phyloP scores from a whole-genome alignment of 805 yeast species.

The Yamadazyma philogaea region DNA sequence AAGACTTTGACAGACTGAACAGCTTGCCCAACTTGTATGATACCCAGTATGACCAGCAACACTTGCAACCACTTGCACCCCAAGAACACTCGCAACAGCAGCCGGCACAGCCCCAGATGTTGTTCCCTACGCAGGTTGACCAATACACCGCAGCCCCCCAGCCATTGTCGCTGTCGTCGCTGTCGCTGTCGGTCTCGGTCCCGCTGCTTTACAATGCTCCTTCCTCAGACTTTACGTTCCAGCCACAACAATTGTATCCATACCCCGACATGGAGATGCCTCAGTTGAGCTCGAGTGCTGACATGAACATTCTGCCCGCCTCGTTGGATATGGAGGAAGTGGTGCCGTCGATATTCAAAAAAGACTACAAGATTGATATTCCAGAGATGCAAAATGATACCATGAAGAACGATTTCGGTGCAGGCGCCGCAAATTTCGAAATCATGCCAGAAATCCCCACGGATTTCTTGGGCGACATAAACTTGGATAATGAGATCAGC shows the following conservation, averaged over 20 bases:
- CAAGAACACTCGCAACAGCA: too few species aligned
- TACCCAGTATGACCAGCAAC: not conserved
- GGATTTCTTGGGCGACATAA: slow-evolving; percentile 6
- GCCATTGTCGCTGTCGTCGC: not conserved
- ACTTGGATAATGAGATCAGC: slow-evolving; percentile 12
- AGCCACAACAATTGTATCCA: slow-evolving; percentile 2
- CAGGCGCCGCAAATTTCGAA: slow-evolving; percentile 1
- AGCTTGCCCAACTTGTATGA: slow-evolving; percentile 7
- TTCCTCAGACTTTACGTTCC: not conserved
- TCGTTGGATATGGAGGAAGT: slow-evolving; percentile 8
- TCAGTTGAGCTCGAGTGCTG: not conserved
- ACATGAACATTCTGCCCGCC: slow-evolving; percentile 4
- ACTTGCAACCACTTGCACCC: not conserved
- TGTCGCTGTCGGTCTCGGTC: not conserved
- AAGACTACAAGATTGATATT: slow-evolving; percentile 9
- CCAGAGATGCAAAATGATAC: slow-evolving; percentile 1
- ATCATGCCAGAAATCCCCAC: not conserved
- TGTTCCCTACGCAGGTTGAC: not conserved
- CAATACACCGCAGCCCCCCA: not conserved
- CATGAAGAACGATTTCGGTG: not conserved
- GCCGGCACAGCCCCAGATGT: too few species aligned
- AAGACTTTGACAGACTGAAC: not conserved
- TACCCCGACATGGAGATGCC: not conserved
- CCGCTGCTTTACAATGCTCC: not conserved
- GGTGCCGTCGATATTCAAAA: slow-evolving; percentile 8